Base-by-base conservation (phyloP, 2,329 filamentous ascomycete species). In the Myriosclerotinia curreyana region DNA sequence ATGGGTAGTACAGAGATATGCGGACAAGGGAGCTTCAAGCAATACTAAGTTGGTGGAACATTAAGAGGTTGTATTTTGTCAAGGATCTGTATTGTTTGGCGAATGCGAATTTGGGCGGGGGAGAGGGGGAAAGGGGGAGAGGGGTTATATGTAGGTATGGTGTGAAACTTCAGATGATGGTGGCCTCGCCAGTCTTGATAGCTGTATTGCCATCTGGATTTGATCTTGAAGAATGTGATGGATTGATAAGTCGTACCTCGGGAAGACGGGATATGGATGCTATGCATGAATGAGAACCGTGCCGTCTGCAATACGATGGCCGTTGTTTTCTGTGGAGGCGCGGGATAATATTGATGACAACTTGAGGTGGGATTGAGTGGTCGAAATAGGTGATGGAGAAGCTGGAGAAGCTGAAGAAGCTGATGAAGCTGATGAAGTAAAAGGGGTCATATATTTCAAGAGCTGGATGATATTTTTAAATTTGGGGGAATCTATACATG, bases 41-140 rank as follows among this genome's bases (percentile, higher is more conserved):
- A 59, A 48, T 59, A 59, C 20, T 36, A 14, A 49, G n/a, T 36
- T 48, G 31, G 40, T 36, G 55, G 55, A 25, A 59, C 28, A 48
- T 59, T 40, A 36, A 59, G 31, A 59, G 42, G 55, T 59, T 48
- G 42, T 59, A 59, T 48, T 48, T 22, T 12, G 40, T n/a, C 55
- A 59, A 59, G 55, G 1, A 48, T 59, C 42, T 17, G 2, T 48
- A 49, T 48, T 48, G 14, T 36, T 59, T 59, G 55, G n/a, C 42
- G 55, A 48, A 48, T 49, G 42, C 55, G 42, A 38, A 36, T 49
- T 20, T 48, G 55, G 31, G 42, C 42, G 55, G 55, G 55, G 55
- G 20, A 56, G 55, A 48, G 42, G 42, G 55, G 55, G n/a, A n/a
- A n/a, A n/a, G 55, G 55, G 55, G 55, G 20, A 56, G 55, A 48